A percentile compares a stretch with the other conserved stretches of the same genome.
phyloP scores from a whole-genome alignment of 305 asterid species.

The Plantago coronopus region DNA sequence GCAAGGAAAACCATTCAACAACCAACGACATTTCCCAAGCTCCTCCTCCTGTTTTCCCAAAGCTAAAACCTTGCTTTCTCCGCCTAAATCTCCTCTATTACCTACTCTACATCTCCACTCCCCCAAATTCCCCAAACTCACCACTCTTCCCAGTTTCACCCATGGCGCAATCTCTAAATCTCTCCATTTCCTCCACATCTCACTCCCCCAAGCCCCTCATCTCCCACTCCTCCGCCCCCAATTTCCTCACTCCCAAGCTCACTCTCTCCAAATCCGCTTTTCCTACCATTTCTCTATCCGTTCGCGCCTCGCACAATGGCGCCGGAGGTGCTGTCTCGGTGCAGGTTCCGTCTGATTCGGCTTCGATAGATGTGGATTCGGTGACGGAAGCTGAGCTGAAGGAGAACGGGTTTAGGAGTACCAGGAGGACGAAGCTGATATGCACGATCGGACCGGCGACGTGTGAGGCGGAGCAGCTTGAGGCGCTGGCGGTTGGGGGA shows the following conservation, averaged over 20 bases:
- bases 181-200: constrained; percentile 11
- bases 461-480: constrained; percentile 83
- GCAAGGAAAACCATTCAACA: no score
- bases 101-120: no score
- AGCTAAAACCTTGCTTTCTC: no score
- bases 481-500: constrained; percentile 94
- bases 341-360: constrained; percentile 41
- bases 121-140: no score
- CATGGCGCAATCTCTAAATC: constrained; percentile 7
- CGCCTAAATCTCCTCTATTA: no score
- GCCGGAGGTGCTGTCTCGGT: constrained; percentile 30
- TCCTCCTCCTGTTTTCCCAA: no score
- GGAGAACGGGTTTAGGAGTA: constrained; percentile 97
- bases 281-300: constrained; percentile 20
- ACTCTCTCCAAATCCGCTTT: constrained; percentile 26
- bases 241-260: constrained; percentile 24
- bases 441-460: constrained; percentile 91
- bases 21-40: no score
- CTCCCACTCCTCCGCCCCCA: constrained; percentile 1
- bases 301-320: constrained; percentile 65
- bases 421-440: constrained; percentile 85
- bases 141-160: background rate
- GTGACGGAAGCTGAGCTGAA: constrained; percentile 93
- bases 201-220: background rate
- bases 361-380: constrained; percentile 80